A percentile compares a stretch with the other conserved stretches of the same genome.
Conservation (phyloP, 345 rosid genomes). For the Syzygium oleosum region DNA sequence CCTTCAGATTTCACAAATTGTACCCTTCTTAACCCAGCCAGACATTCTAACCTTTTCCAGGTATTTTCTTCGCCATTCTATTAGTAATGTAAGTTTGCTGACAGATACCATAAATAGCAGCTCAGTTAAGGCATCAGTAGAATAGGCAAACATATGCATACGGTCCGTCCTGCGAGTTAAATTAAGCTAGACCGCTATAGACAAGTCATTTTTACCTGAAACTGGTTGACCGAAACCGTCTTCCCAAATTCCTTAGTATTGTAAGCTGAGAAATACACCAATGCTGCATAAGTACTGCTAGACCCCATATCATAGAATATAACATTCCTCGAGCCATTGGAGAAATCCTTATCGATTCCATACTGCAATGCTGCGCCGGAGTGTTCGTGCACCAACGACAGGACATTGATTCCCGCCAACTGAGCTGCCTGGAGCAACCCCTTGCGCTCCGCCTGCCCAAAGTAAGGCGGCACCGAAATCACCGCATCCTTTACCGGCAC, state of each 20-base stretch:
- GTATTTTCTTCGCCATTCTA: neutral
- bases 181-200: neutral
- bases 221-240: conserved; percentile 80
- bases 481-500: conserved; percentile 61
- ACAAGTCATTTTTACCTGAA: conserved; percentile 47
- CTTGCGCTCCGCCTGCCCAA: conserved; percentile 92
- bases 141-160: neutral
- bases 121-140: neutral
- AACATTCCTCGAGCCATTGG: conserved; percentile 81
- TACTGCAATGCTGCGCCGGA: conserved; percentile 98
- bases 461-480: conserved; percentile 81
- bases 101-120: neutral
- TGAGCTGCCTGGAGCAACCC: conserved; percentile 85
- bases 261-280: conserved; percentile 85
- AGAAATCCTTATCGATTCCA: conserved; percentile 93
- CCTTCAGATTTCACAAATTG: neutral
- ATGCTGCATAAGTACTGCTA: conserved; percentile 78
- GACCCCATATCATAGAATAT: conserved; percentile 97
- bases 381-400: conserved; percentile 74
- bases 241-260: conserved; percentile 80
- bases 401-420: conserved; percentile 87
- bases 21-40: neutral
- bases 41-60: neutral
- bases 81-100: neutral
- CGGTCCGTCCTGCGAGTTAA: neutral